Evolutionary conservation across 495 filamentous ascomycete genomes (phyloP), one percentile per base, ranked within the genome.

Genomic region (Xylaria cubensis): DNA sequence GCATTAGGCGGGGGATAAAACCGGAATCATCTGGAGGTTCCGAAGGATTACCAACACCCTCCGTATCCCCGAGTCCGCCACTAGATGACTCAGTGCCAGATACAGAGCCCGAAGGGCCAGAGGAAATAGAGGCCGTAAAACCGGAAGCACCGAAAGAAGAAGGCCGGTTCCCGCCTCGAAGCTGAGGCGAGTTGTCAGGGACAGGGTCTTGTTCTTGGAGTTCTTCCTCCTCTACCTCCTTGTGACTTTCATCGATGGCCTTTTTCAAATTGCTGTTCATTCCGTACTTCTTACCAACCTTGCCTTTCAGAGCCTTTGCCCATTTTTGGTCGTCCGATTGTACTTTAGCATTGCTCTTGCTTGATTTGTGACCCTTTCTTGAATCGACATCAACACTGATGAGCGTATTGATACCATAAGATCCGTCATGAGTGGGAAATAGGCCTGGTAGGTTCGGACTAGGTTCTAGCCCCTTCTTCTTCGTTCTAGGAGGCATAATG

Each of bases 361-460:
- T 65, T 26, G 70, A 44, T 64, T 74, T 69, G n/a, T 69, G 29
- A 53, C 67, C 74, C 51, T 48, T 64, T 72, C 56, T 69, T 41
- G 15, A 56, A 15, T 59, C 46, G 29, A 58, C 29, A 29, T 74
- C 71, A 26, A 68, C 9, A 24, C 72, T 76, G 32, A 78, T 71
- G 19, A 72, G 72, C 10, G 77, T 78, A 44, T 79, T 79, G 42
- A 78, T 64, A 42, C 77, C 77, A 39, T 79, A 79, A 41, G 77
- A 79, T 34, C 77, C 77, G 24, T 79, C 76, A 66, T 79, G 74
- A 34, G 69, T 67, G 17, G 77, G 77, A 41, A 69, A 76, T 29
- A 79, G 67, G 21, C 76, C 48, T 19, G 77, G 77, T 3, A 79
- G 58, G 64, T 76, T 72, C 62, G 70, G 39, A 12, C 71, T 48